Base-by-base conservation (phyloP, 2,329 filamentous ascomycete genomes). In the Fusarium avenaceum region DNA sequence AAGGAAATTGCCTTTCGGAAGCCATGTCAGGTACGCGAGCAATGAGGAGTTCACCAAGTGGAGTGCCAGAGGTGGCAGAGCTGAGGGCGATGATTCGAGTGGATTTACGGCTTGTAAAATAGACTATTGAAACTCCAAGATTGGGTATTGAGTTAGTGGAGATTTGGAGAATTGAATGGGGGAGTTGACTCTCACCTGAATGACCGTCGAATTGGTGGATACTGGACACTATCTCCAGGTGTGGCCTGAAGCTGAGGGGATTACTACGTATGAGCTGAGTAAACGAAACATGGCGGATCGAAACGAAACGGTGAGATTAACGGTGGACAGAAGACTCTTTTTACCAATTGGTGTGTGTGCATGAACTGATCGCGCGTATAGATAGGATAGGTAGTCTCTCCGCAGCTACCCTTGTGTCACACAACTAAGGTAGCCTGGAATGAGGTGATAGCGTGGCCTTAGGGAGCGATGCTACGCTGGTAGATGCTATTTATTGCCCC, bases 201-300 rank as follows among this genome's bases (percentile, higher is more conserved):
- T 11, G 19, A 51, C 42, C 52, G 48, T 46, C 24, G 17, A 33
- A 35, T 39, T 56, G 49, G 24, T 45, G 65, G 38, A 32, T 4
- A 48, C 33, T 45, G 65, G 38, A 32, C 8, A 48, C 47, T 49
- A 39, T 46, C 20, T 17, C 17, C 26, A 40, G 40, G 35, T 43
- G 33, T 38, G 38, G 62, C 71, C 69, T 67, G 71, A 71, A 71
- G 61, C 59, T 61, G 67, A 53, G 66, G 26, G 20, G 19, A 49
- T 60, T 57, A 24, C 24, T 24, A 24, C 24, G 24, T 24, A 30
- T 56, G 49, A 45, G 47, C 19, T 43, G 28, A 43, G 44, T 55
- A 60, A 63, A 63, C 64, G 59, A 56, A 65, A 71, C 64, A 53
- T 38, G 42, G 38, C 42, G 45, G 50, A 59, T 40, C 56, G 50